phyloP scores from a whole-genome alignment of 2,329 filamentous ascomycete species.

The Penicillium psychrosexuale region DNA sequence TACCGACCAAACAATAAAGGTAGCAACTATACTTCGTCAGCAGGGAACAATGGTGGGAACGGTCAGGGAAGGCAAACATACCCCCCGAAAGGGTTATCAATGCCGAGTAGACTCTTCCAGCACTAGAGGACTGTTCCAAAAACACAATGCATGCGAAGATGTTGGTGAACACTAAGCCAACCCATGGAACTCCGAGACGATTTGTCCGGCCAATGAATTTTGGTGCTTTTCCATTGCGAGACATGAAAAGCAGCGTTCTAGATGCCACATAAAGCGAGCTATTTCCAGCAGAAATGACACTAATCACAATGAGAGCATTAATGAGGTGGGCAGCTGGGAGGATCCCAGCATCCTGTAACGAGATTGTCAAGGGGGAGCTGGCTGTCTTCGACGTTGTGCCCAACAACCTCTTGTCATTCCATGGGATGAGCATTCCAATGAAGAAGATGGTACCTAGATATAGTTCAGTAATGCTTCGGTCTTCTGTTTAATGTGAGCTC shows the following conservation, averaged over 20 bases:
- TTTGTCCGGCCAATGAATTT: slow-evolving; percentile 66
- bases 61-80: slow-evolving; percentile 9
- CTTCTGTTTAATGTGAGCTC: neutral
- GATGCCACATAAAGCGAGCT: slow-evolving; percentile 74
- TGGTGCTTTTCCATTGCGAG: slow-evolving; percentile 69
- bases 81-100: slow-evolving; percentile 36
- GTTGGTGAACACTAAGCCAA: slow-evolving; percentile 66
- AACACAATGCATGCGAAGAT: slow-evolving; percentile 55
- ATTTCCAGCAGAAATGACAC: slow-evolving; percentile 69
- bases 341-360: slow-evolving; percentile 71
- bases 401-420: slow-evolving; percentile 62
- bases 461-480: neutral
- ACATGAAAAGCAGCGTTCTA: slow-evolving; percentile 72
- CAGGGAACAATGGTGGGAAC: neutral
- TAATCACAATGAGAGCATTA: slow-evolving; percentile 73
- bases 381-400: slow-evolving; percentile 61
- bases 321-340: slow-evolving; percentile 70
- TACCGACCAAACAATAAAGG: slow-evolving; percentile 41
- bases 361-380: slow-evolving; percentile 70
- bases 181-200: slow-evolving; percentile 57
- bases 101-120: slow-evolving; percentile 31
- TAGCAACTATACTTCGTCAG: slow-evolving; percentile 28
- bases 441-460: slow-evolving; percentile 63
- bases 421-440: slow-evolving; percentile 70
- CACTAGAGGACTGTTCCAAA: slow-evolving; percentile 29